A percentile compares a stretch with the other conserved stretches of the same genome.
phyloP scores from a whole-genome alignment of 2,329 filamentous ascomycete species.

The Apiospora saccharicola region DNA sequence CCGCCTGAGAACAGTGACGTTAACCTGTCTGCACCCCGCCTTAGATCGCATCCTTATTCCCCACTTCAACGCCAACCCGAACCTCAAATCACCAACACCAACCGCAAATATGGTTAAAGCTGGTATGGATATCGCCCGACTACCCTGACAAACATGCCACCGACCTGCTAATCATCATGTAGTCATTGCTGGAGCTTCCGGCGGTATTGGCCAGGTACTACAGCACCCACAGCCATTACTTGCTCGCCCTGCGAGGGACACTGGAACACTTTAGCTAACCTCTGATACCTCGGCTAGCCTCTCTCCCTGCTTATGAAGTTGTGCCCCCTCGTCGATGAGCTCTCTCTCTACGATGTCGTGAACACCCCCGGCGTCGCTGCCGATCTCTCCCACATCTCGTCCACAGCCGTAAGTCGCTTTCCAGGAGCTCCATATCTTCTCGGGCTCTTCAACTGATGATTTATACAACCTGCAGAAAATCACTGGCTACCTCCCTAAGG shows the following conservation, averaged over 20 bases:
- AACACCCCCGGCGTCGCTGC: conserved; percentile 96
- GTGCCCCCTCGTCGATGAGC: conserved; percentile 85
- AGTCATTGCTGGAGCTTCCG: conserved; percentile 93
- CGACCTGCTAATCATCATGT: conserved; percentile 27
- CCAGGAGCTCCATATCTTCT: conserved; percentile 7
- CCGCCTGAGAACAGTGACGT: conserved; percentile 1
- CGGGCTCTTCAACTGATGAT: neutral
- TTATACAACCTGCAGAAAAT: conserved; percentile 68
- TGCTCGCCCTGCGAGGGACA: conserved; percentile 14
- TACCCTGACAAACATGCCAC: conserved; percentile 2
- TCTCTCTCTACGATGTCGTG: conserved; percentile 98
- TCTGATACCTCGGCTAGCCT: conserved; percentile 63
- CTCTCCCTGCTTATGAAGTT: conserved; percentile 96
- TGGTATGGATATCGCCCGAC: conserved; percentile 49
- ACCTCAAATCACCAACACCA: conserved; percentile 26
- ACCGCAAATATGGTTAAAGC: conserved; percentile 64
- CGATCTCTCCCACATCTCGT: conserved; percentile 97
- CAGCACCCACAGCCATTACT: conserved; percentile 28
- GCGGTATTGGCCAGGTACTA: conserved; percentile 97
- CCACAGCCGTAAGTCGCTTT: conserved; percentile 69
- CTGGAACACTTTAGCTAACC: neutral
- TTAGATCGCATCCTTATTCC: conserved; percentile 21
- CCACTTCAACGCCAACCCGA: conserved; percentile 12
- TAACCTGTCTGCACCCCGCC: conserved; percentile 19
- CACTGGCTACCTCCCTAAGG: conserved; percentile 84